Base-by-base conservation (phyloP, 768 basidiomycete genomes). In the Dentipellis sp. region DNA sequence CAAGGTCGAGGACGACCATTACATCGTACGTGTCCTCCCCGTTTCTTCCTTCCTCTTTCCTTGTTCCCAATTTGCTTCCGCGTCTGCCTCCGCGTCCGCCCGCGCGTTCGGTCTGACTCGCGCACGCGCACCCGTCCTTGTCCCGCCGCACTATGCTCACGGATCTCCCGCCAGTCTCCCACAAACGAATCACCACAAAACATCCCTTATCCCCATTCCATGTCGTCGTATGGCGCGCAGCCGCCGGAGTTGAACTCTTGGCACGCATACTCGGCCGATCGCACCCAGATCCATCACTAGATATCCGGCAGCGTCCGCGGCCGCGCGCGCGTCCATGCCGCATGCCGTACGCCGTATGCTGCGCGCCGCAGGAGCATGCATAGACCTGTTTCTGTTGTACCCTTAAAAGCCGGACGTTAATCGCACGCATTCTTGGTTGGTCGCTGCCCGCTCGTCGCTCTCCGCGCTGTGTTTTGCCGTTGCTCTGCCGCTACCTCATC, bases 181-280 rank as follows among this genome's bases (percentile, higher is more conserved):
- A 53, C 59, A 53, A 53, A 60, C 50, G 58, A 60, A 54, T 57
- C 61, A 55, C 59, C 58, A 7, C 55, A 60, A 21, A 56, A 36
- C 51, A 29, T 58, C 48, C 52, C 56, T 10, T 62, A 62, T 19
- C 58, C 61, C 36, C 54, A 56, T 1, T 35, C 60, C 50, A 70
- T 72, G 47, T 54, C 55, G 50, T 57, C 54, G 54, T 48, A 22
- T 46, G 36, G 56, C 50, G 23, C 53, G 48, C 59, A 59, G 7
- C 36, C 53, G 37, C 75, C 68, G 61, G 71, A 73, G 54, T 75
- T 84, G 67, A 80, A 83, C 67, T 75, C 64, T 42, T 86, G 84
- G 84, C 80, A 84, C 60, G 65, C 74, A 5, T 85, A 85, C 56
- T 83, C 83, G 49, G 80, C 84, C 38, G 83, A 85, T 67, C 80